Conservation (phyloP, 768 basidiomycete species). For the Mycena alexandri region DNA sequence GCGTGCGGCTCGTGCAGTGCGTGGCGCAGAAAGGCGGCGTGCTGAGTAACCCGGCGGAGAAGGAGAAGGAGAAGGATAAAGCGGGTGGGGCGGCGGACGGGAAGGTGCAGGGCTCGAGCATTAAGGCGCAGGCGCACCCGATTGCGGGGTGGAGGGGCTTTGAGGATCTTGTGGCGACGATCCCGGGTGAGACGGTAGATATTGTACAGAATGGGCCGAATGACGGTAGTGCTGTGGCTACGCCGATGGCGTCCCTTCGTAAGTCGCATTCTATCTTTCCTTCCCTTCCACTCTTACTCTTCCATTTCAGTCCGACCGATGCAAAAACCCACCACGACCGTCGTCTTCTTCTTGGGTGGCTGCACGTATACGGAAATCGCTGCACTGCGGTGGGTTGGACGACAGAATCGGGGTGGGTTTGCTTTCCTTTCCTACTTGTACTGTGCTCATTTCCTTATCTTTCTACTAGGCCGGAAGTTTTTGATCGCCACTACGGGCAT, state of each 20-base stretch:
- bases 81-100: slow-evolving; percentile 53
- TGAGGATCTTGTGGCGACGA: slow-evolving; percentile 85
- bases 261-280: slow-evolving; percentile 36
- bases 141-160: slow-evolving; percentile 98
- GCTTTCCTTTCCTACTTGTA: background rate
- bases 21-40: slow-evolving; percentile 92
- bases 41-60: slow-evolving; percentile 81
- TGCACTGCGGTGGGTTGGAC: slow-evolving; percentile 91
- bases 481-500: slow-evolving; percentile 94
- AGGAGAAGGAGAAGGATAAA: slow-evolving; percentile 53
- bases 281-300: slow-evolving; percentile 4
- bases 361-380: slow-evolving; percentile 98
- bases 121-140: slow-evolving; percentile 86
- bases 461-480: slow-evolving; percentile 79
- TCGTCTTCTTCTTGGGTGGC: slow-evolving; percentile 97
- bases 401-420: slow-evolving; percentile 81
- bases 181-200: slow-evolving; percentile 92
- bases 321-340: slow-evolving; percentile 82
- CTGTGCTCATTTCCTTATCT: slow-evolving; percentile 24
- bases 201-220: slow-evolving; percentile 63
- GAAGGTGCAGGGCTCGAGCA: slow-evolving; percentile 50
- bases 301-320: slow-evolving; percentile 56
- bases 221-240: slow-evolving; percentile 43
- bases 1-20: slow-evolving; percentile 92
- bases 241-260: slow-evolving; percentile 49